Base-by-base conservation (phyloP, 352 stramenopile genomes). In the Pythium sukuiense region DNA sequence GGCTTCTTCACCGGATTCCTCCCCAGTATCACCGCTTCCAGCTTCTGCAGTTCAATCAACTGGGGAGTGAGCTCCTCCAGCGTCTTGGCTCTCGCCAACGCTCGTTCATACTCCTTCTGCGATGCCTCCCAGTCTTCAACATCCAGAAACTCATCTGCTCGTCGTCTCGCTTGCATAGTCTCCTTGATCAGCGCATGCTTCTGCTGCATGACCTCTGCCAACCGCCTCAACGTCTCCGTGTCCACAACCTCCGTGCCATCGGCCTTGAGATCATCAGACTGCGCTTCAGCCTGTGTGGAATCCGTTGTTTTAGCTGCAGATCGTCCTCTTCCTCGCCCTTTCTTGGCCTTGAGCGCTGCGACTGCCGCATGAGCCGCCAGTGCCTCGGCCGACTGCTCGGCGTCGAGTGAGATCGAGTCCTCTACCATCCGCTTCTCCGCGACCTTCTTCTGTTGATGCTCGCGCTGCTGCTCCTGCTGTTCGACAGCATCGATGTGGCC, bases 341-440 rank as follows among this genome's bases (percentile, higher is more conserved):
- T 71, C 55, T 86, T 88, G 20, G 80, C 76, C 70, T 89, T 88
- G 5, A 92, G 63, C 41, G 84, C 81, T 0, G 84, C 84, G 24
- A 92, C 84, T 0, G 80, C 80, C 6, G 81, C 84, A 49, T 88
- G 81, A 1, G 84, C 84, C 2, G 84, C 79, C 20, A 90, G 67
- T 41, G 88, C 66, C 49, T 90, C 78, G 5, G 81, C 81, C 16
- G 76, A 82, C 35, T 88, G 78, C 69, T 85, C 74, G 5, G 81
- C 79, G 18, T 54, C 64, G 16, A 73, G 57, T 35, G 74, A 73
- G 49, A 78, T 75, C 2, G 71, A 74, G 37, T 70, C 75, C 50
- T 92, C 84, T 14, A 88, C 71, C 41, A 39, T 67, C 55, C 80
- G 75, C 69, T 90, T 89, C 33, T 76, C 78, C 13, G 64, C 63